Base-by-base conservation (phyloP, 2,329 filamentous ascomycete species). In the Lachnellula hyalina region DNA sequence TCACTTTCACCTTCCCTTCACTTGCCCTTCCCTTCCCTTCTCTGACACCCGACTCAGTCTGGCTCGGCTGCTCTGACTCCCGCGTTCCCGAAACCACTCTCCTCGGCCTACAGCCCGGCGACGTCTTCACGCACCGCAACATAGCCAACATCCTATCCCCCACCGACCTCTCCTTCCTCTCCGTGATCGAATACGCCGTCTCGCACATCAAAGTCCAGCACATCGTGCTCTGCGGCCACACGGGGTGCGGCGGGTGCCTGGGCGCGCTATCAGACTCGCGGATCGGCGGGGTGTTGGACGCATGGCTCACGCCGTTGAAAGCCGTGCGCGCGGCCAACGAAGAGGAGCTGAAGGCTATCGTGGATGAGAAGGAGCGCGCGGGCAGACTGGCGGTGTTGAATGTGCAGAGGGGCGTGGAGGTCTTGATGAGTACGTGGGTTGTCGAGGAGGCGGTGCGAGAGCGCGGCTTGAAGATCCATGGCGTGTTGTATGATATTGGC, bases 111-210 rank as follows among this genome's bases (percentile, higher is more conserved):
- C 80, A 89, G 66, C 89, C 90, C 3, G 90, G 90, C 56, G 89
- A 95, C 65, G 85, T 95, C 63, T 95, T 95, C 71, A 87, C 90
- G 51, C 90, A 95, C 77, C 87, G 90, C 69, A 95, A 95, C 76
- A 92, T 96, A 70, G 90, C 89, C 72, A 95, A 95, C 75, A 83
- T 93, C 67, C 74, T 95, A 60, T 83, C 84, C 54, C 76, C 84
- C 19, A 84, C 83, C 64, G 90, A 96, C 70, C 81, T 93, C 70
- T 89, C 83, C 74, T 84, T 85, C 35, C 79, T 83, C 11, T 82
- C 84, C 53, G 89, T 93, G 46, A 85, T 95, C 68, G 86, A 93
- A 68, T 95, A 86, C 69, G 87, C 89, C 44, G 88, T 95, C 56
- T 75, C 74, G 54, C 78, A 88, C 68, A 75, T 95, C 36, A 83